Evolutionary conservation across 2,329 filamentous ascomycete genomes (phyloP).

Genomic region (Aspergillus sp.): DNA sequence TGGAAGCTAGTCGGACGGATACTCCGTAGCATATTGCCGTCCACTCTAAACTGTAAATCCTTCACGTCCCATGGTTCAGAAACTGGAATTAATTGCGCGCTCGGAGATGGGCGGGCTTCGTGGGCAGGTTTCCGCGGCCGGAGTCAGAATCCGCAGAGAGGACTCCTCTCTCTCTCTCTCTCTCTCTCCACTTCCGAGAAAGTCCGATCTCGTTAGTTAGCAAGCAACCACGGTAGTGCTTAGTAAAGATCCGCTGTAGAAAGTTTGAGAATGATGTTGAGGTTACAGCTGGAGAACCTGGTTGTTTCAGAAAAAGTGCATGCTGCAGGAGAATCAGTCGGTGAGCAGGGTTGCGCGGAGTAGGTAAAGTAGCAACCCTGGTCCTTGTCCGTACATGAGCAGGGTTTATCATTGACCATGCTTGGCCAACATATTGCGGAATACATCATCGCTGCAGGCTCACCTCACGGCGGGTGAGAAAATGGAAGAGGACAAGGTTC

Average conservation of each 20-base stretch:
- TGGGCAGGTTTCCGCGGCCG: not conserved
- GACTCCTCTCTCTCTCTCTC: not conserved
- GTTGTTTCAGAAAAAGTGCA: not conserved
- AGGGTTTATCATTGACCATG: no score
- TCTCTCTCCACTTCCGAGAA: slow-evolving; percentile 5
- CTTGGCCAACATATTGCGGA: not conserved
- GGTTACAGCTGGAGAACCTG: not conserved
- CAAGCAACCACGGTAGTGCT: not conserved
- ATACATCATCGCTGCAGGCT: not conserved
- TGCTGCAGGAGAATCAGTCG: not conserved
- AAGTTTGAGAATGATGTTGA: not conserved
- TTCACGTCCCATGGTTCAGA: slow-evolving; percentile 1
- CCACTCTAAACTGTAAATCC: slow-evolving; percentile 14
- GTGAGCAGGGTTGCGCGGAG: not conserved
- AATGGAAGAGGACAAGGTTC: not conserved
- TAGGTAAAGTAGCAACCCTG: not conserved
- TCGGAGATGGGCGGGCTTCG: not conserved
- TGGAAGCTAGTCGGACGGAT: not conserved
- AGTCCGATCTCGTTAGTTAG: slow-evolving; percentile 4
- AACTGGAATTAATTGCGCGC: not conserved
- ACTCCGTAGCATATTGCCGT: slow-evolving; percentile 1
- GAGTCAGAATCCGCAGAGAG: not conserved
- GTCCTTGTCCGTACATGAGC: not conserved
- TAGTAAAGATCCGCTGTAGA: not conserved
- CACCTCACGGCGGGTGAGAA: not conserved